phyloP scores from a whole-genome alignment of 1,284 basidiomycete genomes.

The Pseudozyma hubeiensis region DNA sequence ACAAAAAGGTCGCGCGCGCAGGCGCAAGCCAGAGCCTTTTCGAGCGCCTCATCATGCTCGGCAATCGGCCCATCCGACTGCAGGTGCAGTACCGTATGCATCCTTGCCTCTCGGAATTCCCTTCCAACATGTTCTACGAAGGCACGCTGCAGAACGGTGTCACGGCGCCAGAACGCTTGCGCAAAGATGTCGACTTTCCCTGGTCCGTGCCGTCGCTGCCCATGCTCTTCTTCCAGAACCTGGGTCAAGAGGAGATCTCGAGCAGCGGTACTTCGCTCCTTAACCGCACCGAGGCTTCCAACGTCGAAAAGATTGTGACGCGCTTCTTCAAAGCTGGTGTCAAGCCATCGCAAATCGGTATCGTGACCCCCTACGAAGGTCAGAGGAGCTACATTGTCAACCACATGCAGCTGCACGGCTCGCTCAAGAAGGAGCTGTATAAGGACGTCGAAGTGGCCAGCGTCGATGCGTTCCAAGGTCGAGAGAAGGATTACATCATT shows the following conservation, averaged over 20 bases:
- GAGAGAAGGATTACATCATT: constrained; percentile 99
- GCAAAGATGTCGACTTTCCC: constrained; percentile 98
- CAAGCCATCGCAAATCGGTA: constrained; percentile 92
- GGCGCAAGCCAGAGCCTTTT: constrained; percentile 97
- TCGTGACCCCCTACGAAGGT: constrained; percentile 98
- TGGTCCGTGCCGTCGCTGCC: constrained; percentile 98
- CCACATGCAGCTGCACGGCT: constrained; percentile 99
- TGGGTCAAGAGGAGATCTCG: constrained; percentile 98
- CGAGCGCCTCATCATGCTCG: constrained; percentile 93
- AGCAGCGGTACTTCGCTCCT: constrained; percentile 98
- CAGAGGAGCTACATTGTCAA: constrained; percentile 98
- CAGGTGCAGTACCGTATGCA: constrained; percentile 99
- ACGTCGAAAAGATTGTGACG: constrained; percentile 99
- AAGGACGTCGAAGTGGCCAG: constrained; percentile 99
- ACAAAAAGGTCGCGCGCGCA: constrained; percentile 98
- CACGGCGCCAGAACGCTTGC: constrained; percentile 93
- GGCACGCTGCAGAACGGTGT: constrained; percentile 99
- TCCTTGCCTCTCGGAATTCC: constrained; percentile 98
- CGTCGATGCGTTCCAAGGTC: constrained; percentile 98
- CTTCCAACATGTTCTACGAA: constrained; percentile 99
- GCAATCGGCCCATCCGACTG: constrained; percentile 94
- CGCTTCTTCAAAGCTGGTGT: constrained; percentile 99
- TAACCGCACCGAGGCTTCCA: constrained; percentile 97
- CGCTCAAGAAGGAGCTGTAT: constrained; percentile 97
- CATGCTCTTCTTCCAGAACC: constrained; percentile 99